Percentiles rank a stretch among this genome's conserved stretches.
Conservation (phyloP, 1,284 basidiomycete species). For the Inonotus obliquus region DNA sequence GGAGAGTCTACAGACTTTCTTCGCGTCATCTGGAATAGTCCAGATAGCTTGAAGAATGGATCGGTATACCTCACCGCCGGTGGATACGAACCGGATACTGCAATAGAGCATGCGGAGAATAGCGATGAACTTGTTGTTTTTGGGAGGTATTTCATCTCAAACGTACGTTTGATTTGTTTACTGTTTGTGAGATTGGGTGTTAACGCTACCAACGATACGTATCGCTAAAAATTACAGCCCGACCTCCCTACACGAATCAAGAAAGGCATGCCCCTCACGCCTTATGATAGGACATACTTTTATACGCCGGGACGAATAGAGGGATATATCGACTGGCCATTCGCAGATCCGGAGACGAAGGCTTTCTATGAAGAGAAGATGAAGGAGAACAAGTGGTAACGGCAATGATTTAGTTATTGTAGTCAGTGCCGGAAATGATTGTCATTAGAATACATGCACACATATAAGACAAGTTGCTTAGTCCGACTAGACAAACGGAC, state of each 20-base stretch:
- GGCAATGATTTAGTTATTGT: too few relatives aligned
- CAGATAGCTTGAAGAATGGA: slow-evolving; percentile 10
- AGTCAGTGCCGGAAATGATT: too few relatives aligned
- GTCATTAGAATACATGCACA: too few relatives aligned
- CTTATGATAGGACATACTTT: slow-evolving; percentile 26
- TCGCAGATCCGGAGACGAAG: slow-evolving; percentile 14
- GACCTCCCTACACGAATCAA: slow-evolving; percentile 36
- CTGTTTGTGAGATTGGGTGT: background rate
- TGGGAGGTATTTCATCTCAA: slow-evolving; percentile 45
- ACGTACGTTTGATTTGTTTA: slow-evolving; percentile 29
- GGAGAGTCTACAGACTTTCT: slow-evolving; percentile 31
- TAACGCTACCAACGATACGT: background rate
- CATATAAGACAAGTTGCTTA: too few relatives aligned
- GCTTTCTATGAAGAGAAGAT: background rate
- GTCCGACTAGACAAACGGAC: too few relatives aligned
- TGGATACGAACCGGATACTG: slow-evolving; percentile 27
- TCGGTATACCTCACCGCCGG: slow-evolving; percentile 37
- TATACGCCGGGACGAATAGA: slow-evolving; percentile 16
- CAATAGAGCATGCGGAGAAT: slow-evolving; percentile 31
- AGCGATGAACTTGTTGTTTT: slow-evolving; percentile 39
- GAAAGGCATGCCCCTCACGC: slow-evolving; percentile 23
- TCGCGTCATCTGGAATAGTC: slow-evolving; percentile 29
- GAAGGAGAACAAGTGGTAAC: background rate
- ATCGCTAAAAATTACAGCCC: slow-evolving; percentile 27
- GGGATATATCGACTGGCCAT: slow-evolving; percentile 16